Evolutionary conservation across 768 basidiomycete genomes (phyloP).

Genomic region (Calvatia gigantea): DNA sequence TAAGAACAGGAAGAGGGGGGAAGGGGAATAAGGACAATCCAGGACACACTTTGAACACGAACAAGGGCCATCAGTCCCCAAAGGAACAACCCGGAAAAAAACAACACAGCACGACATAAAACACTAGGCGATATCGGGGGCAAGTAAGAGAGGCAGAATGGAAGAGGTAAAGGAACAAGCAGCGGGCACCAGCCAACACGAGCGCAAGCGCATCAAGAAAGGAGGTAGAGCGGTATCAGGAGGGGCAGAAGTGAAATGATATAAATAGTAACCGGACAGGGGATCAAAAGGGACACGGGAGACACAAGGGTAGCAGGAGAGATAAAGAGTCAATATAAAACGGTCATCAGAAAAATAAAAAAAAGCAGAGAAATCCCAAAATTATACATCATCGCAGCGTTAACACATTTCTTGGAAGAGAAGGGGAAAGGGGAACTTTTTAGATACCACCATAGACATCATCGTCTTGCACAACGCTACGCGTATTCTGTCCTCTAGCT

Average conservation of each 20-base stretch:
- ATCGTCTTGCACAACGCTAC: constrained; percentile 21
- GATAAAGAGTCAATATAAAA: neutral
- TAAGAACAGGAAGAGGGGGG: no score
- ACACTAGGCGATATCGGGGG: no score
- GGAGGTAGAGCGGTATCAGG: neutral
- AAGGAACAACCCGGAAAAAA: neutral
- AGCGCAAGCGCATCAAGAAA: constrained; percentile 8
- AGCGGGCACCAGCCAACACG: constrained; percentile 7
- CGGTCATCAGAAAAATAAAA: neutral
- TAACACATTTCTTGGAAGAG: neutral
- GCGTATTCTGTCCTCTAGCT: constrained; percentile 17
- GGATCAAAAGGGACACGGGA: neutral
- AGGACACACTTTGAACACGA: neutral
- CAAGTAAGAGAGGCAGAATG: neutral
- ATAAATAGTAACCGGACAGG: neutral
- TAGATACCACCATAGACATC: constrained; percentile 37
- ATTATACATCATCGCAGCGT: neutral
- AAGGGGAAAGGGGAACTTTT: neutral
- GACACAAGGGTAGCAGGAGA: neutral
- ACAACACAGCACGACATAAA: no score
- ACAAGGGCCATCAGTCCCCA: neutral
- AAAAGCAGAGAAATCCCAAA: neutral
- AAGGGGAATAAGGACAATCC: neutral
- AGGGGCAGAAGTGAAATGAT: neutral
- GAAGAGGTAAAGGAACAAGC: neutral